A percentile compares a stretch with the other conserved stretches of the same genome.
Evolutionary conservation across 2,329 filamentous ascomycete genomes (phyloP).

Genomic region (Aciculosporium take): DNA sequence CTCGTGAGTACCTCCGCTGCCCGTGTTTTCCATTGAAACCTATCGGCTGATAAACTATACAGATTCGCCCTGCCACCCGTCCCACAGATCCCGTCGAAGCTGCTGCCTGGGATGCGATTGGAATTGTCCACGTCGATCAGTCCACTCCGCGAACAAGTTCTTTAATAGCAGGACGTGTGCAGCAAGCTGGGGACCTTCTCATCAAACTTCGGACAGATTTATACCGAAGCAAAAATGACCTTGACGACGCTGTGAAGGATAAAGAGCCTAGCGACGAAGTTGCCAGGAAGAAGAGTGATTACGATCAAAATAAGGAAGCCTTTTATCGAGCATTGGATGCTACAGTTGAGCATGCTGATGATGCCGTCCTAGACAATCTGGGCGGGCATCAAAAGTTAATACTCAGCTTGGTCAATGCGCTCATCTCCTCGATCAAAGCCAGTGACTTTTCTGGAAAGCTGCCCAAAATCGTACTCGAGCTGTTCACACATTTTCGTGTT

Average conservation of each 20-base stretch:
- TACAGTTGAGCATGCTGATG: constrained; percentile 39
- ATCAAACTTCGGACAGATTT: constrained; percentile 33
- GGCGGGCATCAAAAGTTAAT: constrained; percentile 44
- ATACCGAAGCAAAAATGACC: constrained; percentile 31
- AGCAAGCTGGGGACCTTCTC: constrained; percentile 35
- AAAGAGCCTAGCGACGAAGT: constrained; percentile 23
- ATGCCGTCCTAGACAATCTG: constrained; percentile 41
- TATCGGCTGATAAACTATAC: neutral
- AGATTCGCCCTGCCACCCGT: constrained; percentile 28
- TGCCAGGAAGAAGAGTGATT: constrained; percentile 24
- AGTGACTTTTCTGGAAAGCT: constrained; percentile 38
- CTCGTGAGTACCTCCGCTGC: constrained; percentile 18
- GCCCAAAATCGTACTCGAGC: constrained; percentile 40
- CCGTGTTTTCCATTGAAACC: neutral
- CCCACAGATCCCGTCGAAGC: constrained; percentile 32
- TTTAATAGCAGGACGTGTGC: constrained; percentile 32
- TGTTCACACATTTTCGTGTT: constrained; percentile 49
- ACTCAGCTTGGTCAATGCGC: constrained; percentile 36
- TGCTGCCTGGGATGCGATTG: constrained; percentile 38
- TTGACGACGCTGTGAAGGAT: constrained; percentile 30
- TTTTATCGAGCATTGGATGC: constrained; percentile 38
- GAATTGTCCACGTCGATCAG: constrained; percentile 33
- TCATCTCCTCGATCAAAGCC: constrained; percentile 39
- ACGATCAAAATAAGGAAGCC: constrained; percentile 31
- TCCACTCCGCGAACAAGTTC: constrained; percentile 22